Evolutionary conservation across 345 rosid genomes (phyloP).

Genomic region (Aquilaria yunnanensis): DNA sequence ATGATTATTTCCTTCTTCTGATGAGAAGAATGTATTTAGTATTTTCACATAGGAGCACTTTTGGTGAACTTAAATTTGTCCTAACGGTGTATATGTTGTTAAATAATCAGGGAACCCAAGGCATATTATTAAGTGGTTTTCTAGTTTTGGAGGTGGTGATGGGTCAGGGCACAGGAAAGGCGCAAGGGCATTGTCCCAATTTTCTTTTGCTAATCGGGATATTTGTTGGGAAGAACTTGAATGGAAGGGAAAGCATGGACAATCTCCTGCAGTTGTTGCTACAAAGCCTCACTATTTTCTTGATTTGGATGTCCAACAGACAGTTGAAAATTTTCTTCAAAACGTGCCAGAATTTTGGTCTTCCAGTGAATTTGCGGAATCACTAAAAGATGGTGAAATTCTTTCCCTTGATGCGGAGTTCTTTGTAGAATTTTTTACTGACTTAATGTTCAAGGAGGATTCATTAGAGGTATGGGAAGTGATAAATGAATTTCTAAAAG

Average conservation of each 20-base stretch:
- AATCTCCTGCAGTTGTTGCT: constrained; percentile 92
- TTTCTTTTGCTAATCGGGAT: constrained; percentile 80
- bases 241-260: constrained; percentile 96
- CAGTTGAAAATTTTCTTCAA: constrained; percentile 69
- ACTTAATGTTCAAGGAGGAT: constrained; percentile 56
- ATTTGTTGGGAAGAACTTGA: constrained; percentile 96
- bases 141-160: constrained; percentile 49
- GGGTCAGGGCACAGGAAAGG: constrained; percentile 72
- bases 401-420: constrained; percentile 52
- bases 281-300: constrained; percentile 95
- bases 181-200: constrained; percentile 84
- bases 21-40: no score
- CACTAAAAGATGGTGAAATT: constrained; percentile 78
- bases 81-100: constrained; percentile 1
- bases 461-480: constrained; percentile 61
- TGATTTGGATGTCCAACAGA: constrained; percentile 68
- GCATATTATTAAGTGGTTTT: constrained; percentile 66
- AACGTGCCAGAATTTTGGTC: constrained; percentile 94
- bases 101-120: constrained; percentile 45
- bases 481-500: constrained; percentile 56
- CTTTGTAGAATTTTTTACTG: constrained; percentile 53
- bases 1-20: no score
- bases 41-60: no score
- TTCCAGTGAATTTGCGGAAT: constrained; percentile 69
- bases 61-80: constrained; percentile 4